Evolutionary conservation across 768 basidiomycete genomes (phyloP), one percentile per base, ranked within the genome.

Genomic region (Trametes punicea): DNA sequence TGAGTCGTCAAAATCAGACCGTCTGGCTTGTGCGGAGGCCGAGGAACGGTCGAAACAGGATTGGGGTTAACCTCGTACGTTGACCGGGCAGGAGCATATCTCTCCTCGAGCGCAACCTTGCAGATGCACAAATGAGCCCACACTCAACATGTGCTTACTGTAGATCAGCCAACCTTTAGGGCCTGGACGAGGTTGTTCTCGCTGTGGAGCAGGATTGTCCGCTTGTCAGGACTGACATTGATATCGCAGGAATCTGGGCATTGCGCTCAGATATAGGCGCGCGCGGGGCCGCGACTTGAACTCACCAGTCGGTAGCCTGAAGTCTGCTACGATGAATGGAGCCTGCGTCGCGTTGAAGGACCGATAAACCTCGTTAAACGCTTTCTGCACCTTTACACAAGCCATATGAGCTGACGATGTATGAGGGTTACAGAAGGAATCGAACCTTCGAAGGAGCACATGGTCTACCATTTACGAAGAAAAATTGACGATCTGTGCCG

Each of bases 211-310:
- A 97, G 85, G 33, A 98, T 88, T 0, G 93, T 95, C n/a, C 96
- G 81, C 67, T 98, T 99, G 74, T 98, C 97, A 0, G 97, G 96
- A 59, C 86, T 91, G 56, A 98, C 90, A 59, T 99, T 99, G 65
- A 99, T 84, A 66, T 99, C 97, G 64, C 84, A 90, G 0, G 82
- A 75, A 54, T 85, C 92, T 94, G 59, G 18, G 1, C 2, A 11
- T 21, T 23, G 7, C 30, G 6, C 20, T 46, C 29, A 16, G 21
- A 45, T 34, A 21, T 11, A n/a, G 27, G 21, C 56, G 15, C 15
- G n/a, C 34, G 2, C 11, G 10, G 23, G 40, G 21, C 3, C 16
- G 6, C 33, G 29, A 10, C 11, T 44, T 16, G 40, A 26, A 70
- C 84, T 6, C 56, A 93, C 93, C 78, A 5, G 86, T 85, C 0